Base-by-base conservation (phyloP, 2,329 filamentous ascomycete genomes). In the Ophiosphaerella korrae region DNA sequence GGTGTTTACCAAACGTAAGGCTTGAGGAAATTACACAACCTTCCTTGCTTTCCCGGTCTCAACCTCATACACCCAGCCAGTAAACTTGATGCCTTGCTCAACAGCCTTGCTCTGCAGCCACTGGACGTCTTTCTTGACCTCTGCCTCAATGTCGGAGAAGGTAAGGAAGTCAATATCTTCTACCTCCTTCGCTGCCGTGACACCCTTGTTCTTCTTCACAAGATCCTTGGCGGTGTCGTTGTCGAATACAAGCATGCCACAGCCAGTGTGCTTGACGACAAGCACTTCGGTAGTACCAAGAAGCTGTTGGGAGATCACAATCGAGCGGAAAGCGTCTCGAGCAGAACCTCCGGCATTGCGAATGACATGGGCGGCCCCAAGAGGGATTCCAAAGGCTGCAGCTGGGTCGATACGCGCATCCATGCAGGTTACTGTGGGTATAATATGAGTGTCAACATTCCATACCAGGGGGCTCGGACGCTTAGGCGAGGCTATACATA, bases 331-430 rank as follows among this genome's bases (percentile, higher is more conserved):
- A 0, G 86, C 88, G 49, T 93, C 89, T 33, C 78, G 75, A 1
- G 84, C 86, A 13, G 82, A 85, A 1, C 79, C 88, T 9, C 76
- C 76, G 5, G 76, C 77, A 58, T 92, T 92, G 51, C 89, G 84
- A 52, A 92, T 87, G 29, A 92, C 84, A 72, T 94, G 89, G 0
- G 89, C 90, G 57, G 92, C 88, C 35, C 90, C 89, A 14, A 90
- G 81, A 16, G 81, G 76, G 50, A 92, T 87, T 7, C 86, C 87
- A 46, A 91, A 87, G 7, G 87, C 87, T 11, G 82, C 77, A 3
- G 84, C 81, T 0, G 89, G 85, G 62, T 93, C 81, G 71, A 80
- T 78, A 11, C 89, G 84, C 5, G 90, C 88, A 66, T 94, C 89
- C 89, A 94, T 94, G 74, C 90, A 94, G 0, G 88, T 89, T 38